Evolutionary conservation across 1,284 basidiomycete species (phyloP), one percentile per base, ranked within the genome.

Genomic region (Ganoderma leucocontextum): DNA sequence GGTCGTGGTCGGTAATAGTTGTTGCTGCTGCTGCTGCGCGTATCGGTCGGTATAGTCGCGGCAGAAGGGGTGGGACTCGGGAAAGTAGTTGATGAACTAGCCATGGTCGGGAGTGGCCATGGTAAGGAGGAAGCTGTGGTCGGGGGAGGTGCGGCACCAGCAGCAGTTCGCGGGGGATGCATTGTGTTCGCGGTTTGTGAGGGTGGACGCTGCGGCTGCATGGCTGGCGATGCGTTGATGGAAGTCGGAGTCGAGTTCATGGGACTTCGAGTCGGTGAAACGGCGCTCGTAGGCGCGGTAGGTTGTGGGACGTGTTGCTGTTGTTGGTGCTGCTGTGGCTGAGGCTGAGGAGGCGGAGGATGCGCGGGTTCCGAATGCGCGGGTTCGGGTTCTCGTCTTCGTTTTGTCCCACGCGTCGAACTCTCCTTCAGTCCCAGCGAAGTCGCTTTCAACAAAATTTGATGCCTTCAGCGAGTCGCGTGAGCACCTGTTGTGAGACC

Each of bases 361-460:
- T 74, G 75, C n/a, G 78, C 76, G 15, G 77, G 76, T 33, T 79
- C 77, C 62, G 77, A 72, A 22, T 71, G 62, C 4, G 72, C 61
- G 3, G 74, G 29, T 15, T 86, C 85, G 5, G 82, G 80, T 69
- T 86, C 82, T 80, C 86, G 83, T 58, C 89, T 84, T 53, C 91
- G 85, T 75, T 93, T 93, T 29, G 83, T 82, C 1, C 87, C 88
- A 44, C 90, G 80, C 0, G 86, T 88, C 5, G 91, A 88, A 68
- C 89, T 91, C 73, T 91, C 90, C 78, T 93, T 93, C 53, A 94
- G 80, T 6, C 90, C 89, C 35, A 94, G 78, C n/a, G 85, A 82
- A 0, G 90, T 93, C 4, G 92, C 92, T 77, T 92, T 93, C 70
- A 92, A 86, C 39, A 93, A 80, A 63, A 94, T 93, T 78, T 94